Conservation (phyloP, 2,329 filamentous ascomycete species). For the Ophidiomyces ophidiicola region DNA sequence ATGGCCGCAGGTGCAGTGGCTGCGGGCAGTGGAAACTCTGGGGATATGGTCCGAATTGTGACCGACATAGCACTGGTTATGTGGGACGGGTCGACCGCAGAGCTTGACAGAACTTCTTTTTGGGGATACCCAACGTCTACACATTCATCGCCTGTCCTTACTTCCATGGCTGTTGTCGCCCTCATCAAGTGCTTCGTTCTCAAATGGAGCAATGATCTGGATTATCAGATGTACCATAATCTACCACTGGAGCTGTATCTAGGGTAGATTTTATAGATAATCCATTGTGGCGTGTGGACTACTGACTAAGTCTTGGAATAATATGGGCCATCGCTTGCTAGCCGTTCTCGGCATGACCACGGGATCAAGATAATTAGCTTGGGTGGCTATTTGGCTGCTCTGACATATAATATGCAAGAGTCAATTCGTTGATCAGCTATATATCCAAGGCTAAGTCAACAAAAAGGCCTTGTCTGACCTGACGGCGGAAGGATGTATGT, state of each 20-base stretch:
- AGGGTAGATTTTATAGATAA: not conserved
- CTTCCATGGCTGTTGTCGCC: conserved; percentile 1
- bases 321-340: too few relatives aligned
- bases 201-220: conserved; percentile 4
- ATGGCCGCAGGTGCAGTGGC: conserved; percentile 3
- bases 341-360: too few relatives aligned
- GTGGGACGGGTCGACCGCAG: conserved; percentile 2
- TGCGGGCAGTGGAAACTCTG: conserved; percentile 4
- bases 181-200: conserved; percentile 6
- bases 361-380: too few relatives aligned
- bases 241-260: not conserved
- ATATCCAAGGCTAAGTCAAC: too few relatives aligned
- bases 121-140: not conserved
- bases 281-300: too few relatives aligned
- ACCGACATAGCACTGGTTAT: conserved; percentile 6
- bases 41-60: conserved; percentile 4
- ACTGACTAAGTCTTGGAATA: too few relatives aligned
- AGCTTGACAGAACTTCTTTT: conserved; percentile 1
- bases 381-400: too few relatives aligned
- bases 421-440: too few relatives aligned
- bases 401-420: too few relatives aligned
- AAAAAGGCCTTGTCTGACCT: too few relatives aligned
- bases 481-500: too few relatives aligned
- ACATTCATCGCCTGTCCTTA: not conserved
- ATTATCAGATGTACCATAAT: conserved; percentile 6